Conservation (phyloP, 345 rosid species). For the Lepidium aucheri region DNA sequence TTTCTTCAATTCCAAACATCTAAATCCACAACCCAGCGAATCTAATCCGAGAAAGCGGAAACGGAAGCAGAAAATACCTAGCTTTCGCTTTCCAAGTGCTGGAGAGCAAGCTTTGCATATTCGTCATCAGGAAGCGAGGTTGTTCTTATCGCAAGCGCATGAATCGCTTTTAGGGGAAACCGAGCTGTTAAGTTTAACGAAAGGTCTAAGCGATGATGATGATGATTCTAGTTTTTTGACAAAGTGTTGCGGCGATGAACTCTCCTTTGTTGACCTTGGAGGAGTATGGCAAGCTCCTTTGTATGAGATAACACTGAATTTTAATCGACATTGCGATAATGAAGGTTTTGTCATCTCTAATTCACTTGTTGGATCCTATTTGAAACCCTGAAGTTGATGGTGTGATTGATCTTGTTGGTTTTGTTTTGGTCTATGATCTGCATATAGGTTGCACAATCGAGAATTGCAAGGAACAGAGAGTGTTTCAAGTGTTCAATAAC, state of each 20-base stretch:
- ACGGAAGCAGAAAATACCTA: slow-evolving; percentile 36
- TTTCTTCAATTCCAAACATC: slow-evolving; percentile 39
- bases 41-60: slow-evolving; percentile 46
- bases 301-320: slow-evolving; percentile 50
- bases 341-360: slow-evolving; percentile 22
- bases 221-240: slow-evolving; percentile 18
- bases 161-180: slow-evolving; percentile 34
- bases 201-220: slow-evolving; percentile 23
- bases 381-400: background rate
- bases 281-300: slow-evolving; percentile 75
- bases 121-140: slow-evolving; percentile 65
- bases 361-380: background rate
- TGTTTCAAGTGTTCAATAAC: slow-evolving; percentile 48
- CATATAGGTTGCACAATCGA: slow-evolving; percentile 18
- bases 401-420: background rate
- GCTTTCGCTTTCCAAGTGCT: slow-evolving; percentile 31
- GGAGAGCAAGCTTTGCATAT: slow-evolving; percentile 53
- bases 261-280: slow-evolving; percentile 58
- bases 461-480: slow-evolving; percentile 27
- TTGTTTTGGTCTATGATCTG: background rate
- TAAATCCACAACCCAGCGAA: slow-evolving; percentile 2
- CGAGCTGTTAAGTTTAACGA: slow-evolving; percentile 38
- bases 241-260: slow-evolving; percentile 12
- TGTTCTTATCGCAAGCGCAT: slow-evolving; percentile 41
- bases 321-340: slow-evolving; percentile 8